Evolutionary conservation across 257 asterid genomes (phyloP), one percentile per base, ranked within the genome.

Genomic region (Solanum pinnatisectum): DNA sequence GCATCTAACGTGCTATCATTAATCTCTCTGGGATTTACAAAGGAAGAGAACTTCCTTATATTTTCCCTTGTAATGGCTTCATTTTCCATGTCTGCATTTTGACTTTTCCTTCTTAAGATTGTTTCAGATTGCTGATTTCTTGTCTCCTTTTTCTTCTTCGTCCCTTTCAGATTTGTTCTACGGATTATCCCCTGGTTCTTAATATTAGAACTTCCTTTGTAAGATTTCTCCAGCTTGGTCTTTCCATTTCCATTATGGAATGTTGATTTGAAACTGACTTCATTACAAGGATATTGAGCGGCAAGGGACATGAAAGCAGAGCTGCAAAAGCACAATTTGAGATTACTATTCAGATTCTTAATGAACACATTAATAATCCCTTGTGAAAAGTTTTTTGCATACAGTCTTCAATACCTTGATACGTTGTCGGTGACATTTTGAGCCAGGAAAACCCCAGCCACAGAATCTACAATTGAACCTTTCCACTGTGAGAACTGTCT

Each of bases 381-480:
- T 76, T 32, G 44, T 33, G 44, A 49, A 85, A 68, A 67, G 68
- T 67, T 40, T 37, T 60, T 85, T 5, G 33, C 23, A 16, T 14
- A n/a, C 36, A 72, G 36, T 32, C 3, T 22, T 20, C 6, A 44
- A 1, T 87, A 94, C 98, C 98, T 95, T 86, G 98, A 95, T 52
- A 94, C 89, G 91, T 93, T 94, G 88, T 95, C 96, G 1, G 95
- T 90, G 60, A 95, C 98, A 90, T 95, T 95, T 90, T 94, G 98
- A 73, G 98, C 93, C 60, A 95, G 93, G 88, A 94, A 95, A 87
- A 93, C 96, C 87, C 98, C 96, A 87, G 93, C 92, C 22, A 94
- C 96, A 2, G 96, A 95, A 89, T 94, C 98, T 83, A 95, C 93
- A 27, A 95, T 94, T 42, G 98, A 94, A 40, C 98, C 98, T 89